A percentile compares a stretch with the other conserved stretches of the same genome.
phyloP scores from a whole-genome alignment of 2,329 filamentous ascomycete genomes.

The Penicillium sp. region DNA sequence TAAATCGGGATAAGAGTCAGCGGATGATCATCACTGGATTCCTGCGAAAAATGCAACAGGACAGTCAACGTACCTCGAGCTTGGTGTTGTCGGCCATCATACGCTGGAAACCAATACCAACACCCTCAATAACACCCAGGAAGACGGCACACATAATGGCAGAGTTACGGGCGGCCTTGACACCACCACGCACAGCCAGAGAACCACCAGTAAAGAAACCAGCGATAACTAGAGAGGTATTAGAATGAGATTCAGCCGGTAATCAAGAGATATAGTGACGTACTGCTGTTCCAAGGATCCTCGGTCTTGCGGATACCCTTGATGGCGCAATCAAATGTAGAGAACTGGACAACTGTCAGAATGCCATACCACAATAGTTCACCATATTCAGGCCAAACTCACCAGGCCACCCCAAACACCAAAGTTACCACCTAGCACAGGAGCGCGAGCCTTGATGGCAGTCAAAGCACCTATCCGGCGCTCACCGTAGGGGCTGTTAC shows the following conservation, averaged over 20 bases:
- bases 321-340: constrained; percentile 91
- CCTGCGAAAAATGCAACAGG: background rate
- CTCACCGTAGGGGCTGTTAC: constrained; percentile 90
- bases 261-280: constrained; percentile 35
- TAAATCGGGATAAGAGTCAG: constrained; percentile 22
- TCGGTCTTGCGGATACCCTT: constrained; percentile 96
- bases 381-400: constrained; percentile 51
- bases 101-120: constrained; percentile 92
- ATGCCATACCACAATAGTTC: background rate
- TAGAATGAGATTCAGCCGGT: background rate
- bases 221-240: constrained; percentile 68
- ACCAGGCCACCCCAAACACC: constrained; percentile 97
- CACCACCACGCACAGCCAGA: constrained; percentile 87
- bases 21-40: background rate
- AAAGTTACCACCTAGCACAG: constrained; percentile 96
- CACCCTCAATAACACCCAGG: constrained; percentile 94
- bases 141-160: constrained; percentile 96
- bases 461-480: constrained; percentile 94
- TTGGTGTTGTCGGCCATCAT: constrained; percentile 91
- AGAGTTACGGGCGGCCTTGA: constrained; percentile 89
- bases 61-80: constrained; percentile 67
- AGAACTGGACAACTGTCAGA: constrained; percentile 8
- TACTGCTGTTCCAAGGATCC: constrained; percentile 92
- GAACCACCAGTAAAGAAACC: constrained; percentile 96
- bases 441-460: constrained; percentile 95